Evolutionary conservation across 2,329 filamentous ascomycete species (phyloP).

Genomic region (Cordyceps militaris): DNA sequence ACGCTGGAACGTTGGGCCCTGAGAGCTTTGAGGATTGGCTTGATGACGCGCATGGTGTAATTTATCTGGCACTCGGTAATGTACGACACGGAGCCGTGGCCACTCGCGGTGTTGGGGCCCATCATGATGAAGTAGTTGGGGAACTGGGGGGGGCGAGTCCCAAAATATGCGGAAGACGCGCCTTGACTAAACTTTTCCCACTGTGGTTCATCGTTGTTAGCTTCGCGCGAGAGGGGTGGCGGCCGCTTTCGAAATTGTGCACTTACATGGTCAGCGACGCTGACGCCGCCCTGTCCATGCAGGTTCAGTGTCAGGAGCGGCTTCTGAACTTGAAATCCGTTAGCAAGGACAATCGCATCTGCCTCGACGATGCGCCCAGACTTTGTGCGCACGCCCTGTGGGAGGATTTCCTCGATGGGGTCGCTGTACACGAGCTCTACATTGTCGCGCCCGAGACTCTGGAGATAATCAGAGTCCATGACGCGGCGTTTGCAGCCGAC

Average conservation of each 20-base stretch:
- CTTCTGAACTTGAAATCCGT: slow-evolving; percentile 41
- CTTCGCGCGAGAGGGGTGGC: too few species aligned
- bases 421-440: slow-evolving; percentile 24
- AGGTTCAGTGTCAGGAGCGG: slow-evolving; percentile 39
- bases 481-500: slow-evolving; percentile 31
- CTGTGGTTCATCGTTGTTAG: neutral
- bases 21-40: slow-evolving; percentile 28
- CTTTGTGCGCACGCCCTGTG: slow-evolving; percentile 15
- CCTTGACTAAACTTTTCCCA: slow-evolving; percentile 17
- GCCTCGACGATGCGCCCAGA: slow-evolving; percentile 18
- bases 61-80: slow-evolving; percentile 42
- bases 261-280: too few species aligned
- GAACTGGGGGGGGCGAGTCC: slow-evolving; percentile 36
- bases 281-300: slow-evolving; percentile 36
- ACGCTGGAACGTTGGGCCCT: slow-evolving; percentile 1
- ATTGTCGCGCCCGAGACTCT: slow-evolving; percentile 22
- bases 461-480: slow-evolving; percentile 28
- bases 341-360: slow-evolving; percentile 38
- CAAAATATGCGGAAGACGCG: slow-evolving; percentile 36
- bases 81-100: slow-evolving; percentile 39
- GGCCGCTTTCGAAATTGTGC: too few species aligned
- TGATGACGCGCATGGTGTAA: slow-evolving; percentile 26
- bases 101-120: slow-evolving; percentile 31
- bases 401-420: slow-evolving; percentile 14
- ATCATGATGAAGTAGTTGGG: slow-evolving; percentile 39